Evolutionary conservation across 176 grass and related monocot species (phyloP).

Genomic region (Carex kokanica): DNA sequence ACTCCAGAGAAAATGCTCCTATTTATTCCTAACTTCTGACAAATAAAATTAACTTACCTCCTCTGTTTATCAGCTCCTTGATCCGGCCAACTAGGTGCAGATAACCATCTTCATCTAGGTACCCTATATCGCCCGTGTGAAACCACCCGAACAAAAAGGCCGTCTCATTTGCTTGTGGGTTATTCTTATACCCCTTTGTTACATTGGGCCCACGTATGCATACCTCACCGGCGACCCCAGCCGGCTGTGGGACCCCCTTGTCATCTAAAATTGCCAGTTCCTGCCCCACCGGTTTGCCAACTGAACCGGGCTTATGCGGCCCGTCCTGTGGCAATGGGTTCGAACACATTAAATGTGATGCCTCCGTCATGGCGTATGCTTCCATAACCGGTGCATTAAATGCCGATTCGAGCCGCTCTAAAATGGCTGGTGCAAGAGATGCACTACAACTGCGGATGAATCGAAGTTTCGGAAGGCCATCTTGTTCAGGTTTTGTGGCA

Average conservation of each 20-base stretch:
- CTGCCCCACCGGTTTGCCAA: slow-evolving; percentile 61
- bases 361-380: slow-evolving; percentile 97
- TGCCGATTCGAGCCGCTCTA: slow-evolving; percentile 54
- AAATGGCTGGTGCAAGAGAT: slow-evolving; percentile 69
- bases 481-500: slow-evolving; percentile 29
- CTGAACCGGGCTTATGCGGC: slow-evolving; percentile 42
- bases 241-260: background rate
- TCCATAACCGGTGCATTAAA: slow-evolving; percentile 73
- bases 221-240: slow-evolving; percentile 54
- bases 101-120: slow-evolving; percentile 52
- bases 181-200: slow-evolving; percentile 64
- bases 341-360: slow-evolving; percentile 74
- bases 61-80: slow-evolving; percentile 99
- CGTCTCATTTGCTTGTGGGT: slow-evolving; percentile 48
- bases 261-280: slow-evolving; percentile 75
- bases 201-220: slow-evolving; percentile 77
- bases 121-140: slow-evolving; percentile 90
- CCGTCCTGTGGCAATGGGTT: slow-evolving; percentile 74
- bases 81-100: slow-evolving; percentile 69
- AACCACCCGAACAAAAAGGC: slow-evolving; percentile 84
- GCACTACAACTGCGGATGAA: slow-evolving; percentile 97
- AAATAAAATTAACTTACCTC: slow-evolving; percentile 32
- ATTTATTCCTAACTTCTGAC: background rate
- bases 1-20: background rate
- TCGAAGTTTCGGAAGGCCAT: slow-evolving; percentile 43